Evolutionary conservation across 177 flowering plant species (phyloP).

Genomic region (Tripterygium wilfordii): DNA sequence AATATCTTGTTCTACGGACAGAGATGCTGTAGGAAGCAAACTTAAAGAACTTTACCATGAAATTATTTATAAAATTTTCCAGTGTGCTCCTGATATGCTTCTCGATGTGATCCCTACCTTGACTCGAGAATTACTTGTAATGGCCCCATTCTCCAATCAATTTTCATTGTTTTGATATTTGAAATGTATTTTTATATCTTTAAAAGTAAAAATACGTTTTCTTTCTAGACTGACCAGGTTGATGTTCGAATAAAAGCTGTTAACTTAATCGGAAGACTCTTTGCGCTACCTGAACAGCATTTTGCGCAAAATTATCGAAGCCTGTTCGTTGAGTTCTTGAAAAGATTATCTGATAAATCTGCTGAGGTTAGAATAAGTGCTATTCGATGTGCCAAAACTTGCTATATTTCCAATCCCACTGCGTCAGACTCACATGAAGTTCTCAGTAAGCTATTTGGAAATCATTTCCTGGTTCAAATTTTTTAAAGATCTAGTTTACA

Average conservation of each 20-base stretch:
- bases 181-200: neutral
- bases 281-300: conserved; percentile 44
- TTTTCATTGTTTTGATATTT: neutral
- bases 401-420: conserved; percentile 53
- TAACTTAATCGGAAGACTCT: conserved; percentile 65
- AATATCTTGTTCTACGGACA: conserved; percentile 60
- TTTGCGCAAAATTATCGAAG: conserved; percentile 52
- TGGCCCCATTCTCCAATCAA: conserved; percentile 3
- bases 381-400: conserved; percentile 62
- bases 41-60: conserved; percentile 82
- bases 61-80: conserved; percentile 61
- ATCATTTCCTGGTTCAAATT: neutral
- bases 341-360: conserved; percentile 87
- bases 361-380: conserved; percentile 78
- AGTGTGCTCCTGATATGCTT: conserved; percentile 80
- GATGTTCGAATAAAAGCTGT: conserved; percentile 92
- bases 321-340: conserved; percentile 72
- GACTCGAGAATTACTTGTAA: conserved; percentile 73
- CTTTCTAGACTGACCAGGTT: conserved; percentile 83
- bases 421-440: conserved; percentile 51
- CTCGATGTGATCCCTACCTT: conserved; percentile 72
- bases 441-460: conserved; percentile 46
- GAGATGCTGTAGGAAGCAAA: conserved; percentile 53
- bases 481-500: conserved; percentile 6
- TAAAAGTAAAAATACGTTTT: conserved; percentile 5